These are phyloP conservation scores for Scenedesmus sp. DNA, from an alignment of 163 green algal species.

Conservation along the genomic window DNA sequence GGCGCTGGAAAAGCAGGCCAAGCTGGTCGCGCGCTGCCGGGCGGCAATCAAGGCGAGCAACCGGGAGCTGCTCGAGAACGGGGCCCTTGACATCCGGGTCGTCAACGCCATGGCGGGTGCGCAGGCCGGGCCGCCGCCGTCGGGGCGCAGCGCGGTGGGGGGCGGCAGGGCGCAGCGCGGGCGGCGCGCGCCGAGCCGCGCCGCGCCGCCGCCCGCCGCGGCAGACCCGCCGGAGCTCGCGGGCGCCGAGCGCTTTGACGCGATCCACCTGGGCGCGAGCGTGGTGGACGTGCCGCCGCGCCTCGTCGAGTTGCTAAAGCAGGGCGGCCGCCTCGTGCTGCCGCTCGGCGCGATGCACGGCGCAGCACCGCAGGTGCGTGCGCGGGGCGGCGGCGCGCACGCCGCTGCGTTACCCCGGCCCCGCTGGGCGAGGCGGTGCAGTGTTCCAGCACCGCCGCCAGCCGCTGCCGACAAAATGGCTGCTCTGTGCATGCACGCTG, in stretches of 20 bases:
- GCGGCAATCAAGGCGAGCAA: background rate
- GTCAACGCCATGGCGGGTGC: slow-evolving; percentile 30
- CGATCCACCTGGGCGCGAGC: slow-evolving; percentile 17
- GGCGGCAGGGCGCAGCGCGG: no score
- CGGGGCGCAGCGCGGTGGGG: no score
- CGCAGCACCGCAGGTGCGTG: slow-evolving; percentile 1
- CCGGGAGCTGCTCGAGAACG: background rate
- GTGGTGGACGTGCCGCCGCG: background rate
- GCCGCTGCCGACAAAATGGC: no score
- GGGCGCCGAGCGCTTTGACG: slow-evolving; percentile 4
- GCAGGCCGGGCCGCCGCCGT: no score
- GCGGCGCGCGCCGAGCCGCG: background rate
- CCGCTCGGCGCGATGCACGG: slow-evolving; percentile 33
- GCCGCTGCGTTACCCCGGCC: no score
- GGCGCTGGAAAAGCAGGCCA: slow-evolving; percentile 28
- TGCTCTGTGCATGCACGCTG: no score
- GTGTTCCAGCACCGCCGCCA: no score
- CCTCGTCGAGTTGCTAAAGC: slow-evolving; percentile 8
- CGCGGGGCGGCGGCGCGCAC: background rate
- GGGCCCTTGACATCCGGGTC: background rate
- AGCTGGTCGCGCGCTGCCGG: slow-evolving; percentile 14
- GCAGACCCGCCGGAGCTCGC: slow-evolving; percentile 28
- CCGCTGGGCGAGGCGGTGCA: no score
- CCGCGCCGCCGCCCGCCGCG: background rate
- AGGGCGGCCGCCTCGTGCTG: slow-evolving; percentile 13